These are phyloP conservation scores for Penicillium salamii DNA, from an alignment of 495 filamentous ascomycete species.

Conservation along the genomic window DNA sequence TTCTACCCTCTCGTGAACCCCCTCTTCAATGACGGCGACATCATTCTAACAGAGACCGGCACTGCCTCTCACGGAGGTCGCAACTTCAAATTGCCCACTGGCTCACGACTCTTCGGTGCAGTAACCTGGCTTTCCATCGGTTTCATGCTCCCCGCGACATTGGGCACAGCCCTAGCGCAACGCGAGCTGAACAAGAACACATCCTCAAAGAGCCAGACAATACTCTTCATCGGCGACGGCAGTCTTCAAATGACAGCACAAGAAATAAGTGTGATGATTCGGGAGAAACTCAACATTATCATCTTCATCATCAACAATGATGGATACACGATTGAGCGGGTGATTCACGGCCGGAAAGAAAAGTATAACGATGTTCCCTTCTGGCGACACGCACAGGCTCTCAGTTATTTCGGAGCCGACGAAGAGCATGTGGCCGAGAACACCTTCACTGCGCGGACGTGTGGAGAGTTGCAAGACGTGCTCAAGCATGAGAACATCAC, in stretches of 20 bases:
- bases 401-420: constrained; percentile 42
- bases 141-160: constrained; percentile 46
- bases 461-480: constrained; percentile 34
- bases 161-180: constrained; percentile 48
- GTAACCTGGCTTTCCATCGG: constrained; percentile 46
- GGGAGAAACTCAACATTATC: constrained; percentile 62
- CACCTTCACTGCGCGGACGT: constrained; percentile 30
- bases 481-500: constrained; percentile 30
- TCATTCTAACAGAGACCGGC: constrained; percentile 42
- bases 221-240: constrained; percentile 82
- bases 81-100: constrained; percentile 25
- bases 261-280: constrained; percentile 74
- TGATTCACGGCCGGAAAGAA: constrained; percentile 69
- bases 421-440: constrained; percentile 25
- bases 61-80: constrained; percentile 35
- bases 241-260: constrained; percentile 77
- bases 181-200: constrained; percentile 26
- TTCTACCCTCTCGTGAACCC: constrained; percentile 31
- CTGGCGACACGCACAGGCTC: constrained; percentile 58
- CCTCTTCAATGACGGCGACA: constrained; percentile 33
- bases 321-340: constrained; percentile 75
- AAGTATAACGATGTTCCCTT: constrained; percentile 69
- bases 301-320: constrained; percentile 75
- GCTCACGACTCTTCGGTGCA: constrained; percentile 31
- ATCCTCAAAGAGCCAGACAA: constrained; percentile 29